Evolutionary conservation across 1,284 basidiomycete species (phyloP).

Genomic region (Moesziomyces globuligerus): DNA sequence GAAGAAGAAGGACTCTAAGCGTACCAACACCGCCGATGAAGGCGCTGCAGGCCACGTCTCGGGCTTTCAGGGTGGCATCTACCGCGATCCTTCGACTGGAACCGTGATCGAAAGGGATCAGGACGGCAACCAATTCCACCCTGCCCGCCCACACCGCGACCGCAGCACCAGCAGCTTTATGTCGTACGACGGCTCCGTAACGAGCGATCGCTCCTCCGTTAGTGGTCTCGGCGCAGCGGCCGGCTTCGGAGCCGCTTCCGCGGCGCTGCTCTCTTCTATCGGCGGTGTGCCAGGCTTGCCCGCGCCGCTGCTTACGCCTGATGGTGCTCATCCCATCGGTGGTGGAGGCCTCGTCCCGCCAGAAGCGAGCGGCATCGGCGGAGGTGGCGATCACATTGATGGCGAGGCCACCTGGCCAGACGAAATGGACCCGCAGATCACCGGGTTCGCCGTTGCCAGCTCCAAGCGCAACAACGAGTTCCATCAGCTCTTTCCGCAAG

Average conservation of each 20-base stretch:
- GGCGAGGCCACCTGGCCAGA: slow-evolving; percentile 45
- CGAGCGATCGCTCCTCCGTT: slow-evolving; percentile 41
- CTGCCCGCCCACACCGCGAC: slow-evolving; percentile 24
- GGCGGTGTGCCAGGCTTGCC: slow-evolving; percentile 40
- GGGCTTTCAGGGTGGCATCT: slow-evolving; percentile 48
- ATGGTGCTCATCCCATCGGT: slow-evolving; percentile 28
- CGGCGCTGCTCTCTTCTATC: slow-evolving; percentile 49
- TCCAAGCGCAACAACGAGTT: slow-evolving; percentile 95
- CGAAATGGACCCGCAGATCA: slow-evolving; percentile 59
- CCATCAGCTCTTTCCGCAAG: slow-evolving; percentile 83
- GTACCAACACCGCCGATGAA: slow-evolving; percentile 5
- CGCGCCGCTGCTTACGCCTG: slow-evolving; percentile 42
- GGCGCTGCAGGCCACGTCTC: slow-evolving; percentile 11
- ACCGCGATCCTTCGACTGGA: slow-evolving; percentile 53
- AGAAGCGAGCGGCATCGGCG: slow-evolving; percentile 29
- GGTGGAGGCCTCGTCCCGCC: slow-evolving; percentile 31
- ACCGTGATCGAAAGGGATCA: slow-evolving; percentile 44
- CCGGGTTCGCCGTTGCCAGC: slow-evolving; percentile 94
- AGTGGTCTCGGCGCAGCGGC: slow-evolving; percentile 58
- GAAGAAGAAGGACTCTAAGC: slow-evolving; percentile 24
- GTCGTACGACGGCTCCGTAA: slow-evolving; percentile 44
- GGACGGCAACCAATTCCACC: slow-evolving; percentile 23
- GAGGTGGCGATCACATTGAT: slow-evolving; percentile 44
- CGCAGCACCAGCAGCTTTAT: slow-evolving; percentile 42
- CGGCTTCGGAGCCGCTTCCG: slow-evolving; percentile 47